Evolutionary conservation across 164 flowering plant genomes (phyloP).

Genomic region (Euptelea pleiosperma): DNA sequence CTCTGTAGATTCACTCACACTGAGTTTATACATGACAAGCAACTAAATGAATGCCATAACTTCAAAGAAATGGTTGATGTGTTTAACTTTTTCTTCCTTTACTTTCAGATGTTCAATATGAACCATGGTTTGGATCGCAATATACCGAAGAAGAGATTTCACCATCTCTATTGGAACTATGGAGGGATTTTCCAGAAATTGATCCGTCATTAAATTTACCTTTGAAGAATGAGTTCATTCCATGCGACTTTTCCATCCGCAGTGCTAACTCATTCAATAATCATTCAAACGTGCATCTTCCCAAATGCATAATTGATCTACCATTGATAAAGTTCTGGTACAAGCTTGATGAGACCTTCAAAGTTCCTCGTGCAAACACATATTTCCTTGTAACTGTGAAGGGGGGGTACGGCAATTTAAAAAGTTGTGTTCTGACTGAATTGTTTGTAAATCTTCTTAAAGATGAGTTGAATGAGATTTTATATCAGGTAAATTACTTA

Average conservation of each 20-base stretch:
- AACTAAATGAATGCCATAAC: neutral
- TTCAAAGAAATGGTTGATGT: neutral
- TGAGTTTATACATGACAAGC: neutral
- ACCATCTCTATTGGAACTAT: conserved; percentile 49
- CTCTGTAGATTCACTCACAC: neutral
- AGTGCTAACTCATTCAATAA: conserved; percentile 22
- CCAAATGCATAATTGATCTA: conserved; percentile 75
- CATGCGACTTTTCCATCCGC: conserved; percentile 76
- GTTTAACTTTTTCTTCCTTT: neutral
- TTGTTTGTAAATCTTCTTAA: conserved; percentile 77
- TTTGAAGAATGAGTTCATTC: conserved; percentile 79
- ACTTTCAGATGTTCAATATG: conserved; percentile 53
- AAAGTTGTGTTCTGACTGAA: conserved; percentile 72
- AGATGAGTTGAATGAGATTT: conserved; percentile 86
- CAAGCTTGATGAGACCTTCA: conserved; percentile 82
- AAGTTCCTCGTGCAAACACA: conserved; percentile 89
- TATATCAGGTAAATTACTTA: conserved; percentile 67
- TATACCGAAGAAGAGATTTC: conserved; percentile 77
- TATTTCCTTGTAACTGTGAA: conserved; percentile 84
- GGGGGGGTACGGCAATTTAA: conserved; percentile 52
- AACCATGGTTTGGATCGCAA: conserved; percentile 93
- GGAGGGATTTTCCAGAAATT: conserved; percentile 77
- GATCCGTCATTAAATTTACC: conserved; percentile 73
- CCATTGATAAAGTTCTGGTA: conserved; percentile 84
- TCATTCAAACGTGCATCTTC: conserved; percentile 27